A percentile compares a stretch with the other conserved stretches of the same genome.
phyloP scores from a whole-genome alignment of 2,329 filamentous ascomycete genomes.

The Blastomyces parvus region DNA sequence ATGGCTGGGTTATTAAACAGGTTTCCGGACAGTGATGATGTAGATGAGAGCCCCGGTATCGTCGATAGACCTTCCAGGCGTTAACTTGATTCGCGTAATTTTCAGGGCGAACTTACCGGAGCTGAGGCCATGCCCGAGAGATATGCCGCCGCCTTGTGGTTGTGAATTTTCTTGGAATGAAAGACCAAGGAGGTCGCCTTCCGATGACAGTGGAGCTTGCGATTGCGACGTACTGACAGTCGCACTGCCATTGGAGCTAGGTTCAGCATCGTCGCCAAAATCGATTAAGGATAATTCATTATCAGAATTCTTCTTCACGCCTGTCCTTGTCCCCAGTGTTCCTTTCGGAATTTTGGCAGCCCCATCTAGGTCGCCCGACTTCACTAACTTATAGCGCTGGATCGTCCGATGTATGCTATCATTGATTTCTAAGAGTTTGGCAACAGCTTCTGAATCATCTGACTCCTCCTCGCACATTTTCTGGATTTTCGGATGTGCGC shows the following conservation, averaged over 20 bases:
- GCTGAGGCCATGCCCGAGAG: slow-evolving; percentile 58
- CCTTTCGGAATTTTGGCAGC: slow-evolving; percentile 77
- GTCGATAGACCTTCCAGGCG: slow-evolving; percentile 21
- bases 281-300: slow-evolving; percentile 91
- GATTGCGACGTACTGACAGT: slow-evolving; percentile 25
- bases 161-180: slow-evolving; percentile 65
- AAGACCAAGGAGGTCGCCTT: slow-evolving; percentile 83
- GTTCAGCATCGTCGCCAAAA: slow-evolving; percentile 60
- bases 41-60: slow-evolving; percentile 21
- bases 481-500: slow-evolving; percentile 95
- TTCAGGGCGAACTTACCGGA: neutral
- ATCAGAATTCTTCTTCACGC: slow-evolving; percentile 55
- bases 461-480: slow-evolving; percentile 99
- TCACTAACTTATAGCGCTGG: slow-evolving; percentile 88
- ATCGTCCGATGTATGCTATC: slow-evolving; percentile 97
- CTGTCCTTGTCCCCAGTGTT: slow-evolving; percentile 58
- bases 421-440: slow-evolving; percentile 92
- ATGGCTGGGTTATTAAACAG: slow-evolving; percentile 51
- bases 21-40: slow-evolving; percentile 37
- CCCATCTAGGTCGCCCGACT: slow-evolving; percentile 82
- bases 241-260: slow-evolving; percentile 38
- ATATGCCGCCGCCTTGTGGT: slow-evolving; percentile 64
- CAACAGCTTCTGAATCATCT: slow-evolving; percentile 89
- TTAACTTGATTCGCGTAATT: neutral
- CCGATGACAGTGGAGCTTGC: slow-evolving; percentile 49